phyloP scores from a whole-genome alignment of 179 eudicot genomes.

The Silene noctiflora region DNA sequence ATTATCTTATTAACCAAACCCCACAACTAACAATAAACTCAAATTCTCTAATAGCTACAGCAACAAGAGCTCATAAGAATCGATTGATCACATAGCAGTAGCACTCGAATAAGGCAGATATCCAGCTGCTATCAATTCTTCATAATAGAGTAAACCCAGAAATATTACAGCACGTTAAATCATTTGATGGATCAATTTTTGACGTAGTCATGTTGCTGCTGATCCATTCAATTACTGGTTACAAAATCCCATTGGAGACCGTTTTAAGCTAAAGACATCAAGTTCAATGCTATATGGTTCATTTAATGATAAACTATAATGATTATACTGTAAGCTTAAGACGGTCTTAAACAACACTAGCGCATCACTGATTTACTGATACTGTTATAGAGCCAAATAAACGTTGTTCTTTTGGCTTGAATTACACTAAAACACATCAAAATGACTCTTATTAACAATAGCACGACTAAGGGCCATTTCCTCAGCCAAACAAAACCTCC shows the following conservation, averaged over 20 bases:
- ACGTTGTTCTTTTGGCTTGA: neutral
- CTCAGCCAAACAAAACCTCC: no score
- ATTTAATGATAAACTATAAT: no score
- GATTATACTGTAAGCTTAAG: no score
- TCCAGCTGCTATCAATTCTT: neutral
- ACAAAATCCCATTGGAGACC: no score
- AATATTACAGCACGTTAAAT: neutral
- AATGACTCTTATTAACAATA: neutral
- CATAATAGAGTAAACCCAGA: neutral
- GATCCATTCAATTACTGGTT: neutral
- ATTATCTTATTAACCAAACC: neutral
- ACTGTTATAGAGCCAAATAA: neutral
- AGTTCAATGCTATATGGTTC: no score
- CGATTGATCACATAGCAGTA: neutral
- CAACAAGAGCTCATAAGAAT: neutral
- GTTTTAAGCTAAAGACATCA: no score
- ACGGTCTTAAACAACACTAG: no score
- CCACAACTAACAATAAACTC: neutral
- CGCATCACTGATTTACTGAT: no score
- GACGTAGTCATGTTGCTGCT: neutral
- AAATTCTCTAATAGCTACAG: neutral
- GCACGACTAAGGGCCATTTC: neutral
- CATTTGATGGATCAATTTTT: neutral
- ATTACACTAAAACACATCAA: neutral
- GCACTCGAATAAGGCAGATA: neutral